A percentile compares a stretch with the other conserved stretches of the same genome.
phyloP scores from a whole-genome alignment of 1,139 yeast genomes.

The Ogataea hybrid region DNA sequence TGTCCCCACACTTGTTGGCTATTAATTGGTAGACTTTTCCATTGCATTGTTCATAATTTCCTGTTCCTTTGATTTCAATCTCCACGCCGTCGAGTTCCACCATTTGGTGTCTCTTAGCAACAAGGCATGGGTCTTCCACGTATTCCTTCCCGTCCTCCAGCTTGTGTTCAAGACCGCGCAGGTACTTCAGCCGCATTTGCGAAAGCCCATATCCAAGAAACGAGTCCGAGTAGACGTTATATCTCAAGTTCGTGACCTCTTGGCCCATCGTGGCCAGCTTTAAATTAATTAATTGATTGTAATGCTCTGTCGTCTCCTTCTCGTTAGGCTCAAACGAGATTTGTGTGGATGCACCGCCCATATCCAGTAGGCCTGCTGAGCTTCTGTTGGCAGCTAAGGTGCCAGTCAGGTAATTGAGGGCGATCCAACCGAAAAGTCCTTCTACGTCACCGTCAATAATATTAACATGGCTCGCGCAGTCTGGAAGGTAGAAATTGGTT shows the following conservation, averaged over 20 bases:
- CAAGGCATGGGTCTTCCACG: conserved; percentile 61
- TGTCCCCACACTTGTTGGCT: conserved; percentile 33
- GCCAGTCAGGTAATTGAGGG: conserved; percentile 67
- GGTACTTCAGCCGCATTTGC: conserved; percentile 58
- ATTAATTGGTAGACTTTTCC: conserved; percentile 53
- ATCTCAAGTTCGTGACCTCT: conserved; percentile 35
- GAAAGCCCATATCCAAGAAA: conserved; percentile 77
- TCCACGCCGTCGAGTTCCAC: conserved; percentile 15
- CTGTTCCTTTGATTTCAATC: conserved; percentile 45
- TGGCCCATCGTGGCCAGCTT: conserved; percentile 41
- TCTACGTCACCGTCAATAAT: conserved; percentile 76
- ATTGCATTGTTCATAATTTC: conserved; percentile 57
- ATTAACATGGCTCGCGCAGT: conserved; percentile 58
- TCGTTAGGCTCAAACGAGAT: conserved; percentile 71
- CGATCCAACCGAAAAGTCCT: conserved; percentile 82
- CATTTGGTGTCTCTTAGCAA: conserved; percentile 35
- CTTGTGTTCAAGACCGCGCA: conserved; percentile 35
- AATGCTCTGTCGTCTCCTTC: conserved; percentile 53
- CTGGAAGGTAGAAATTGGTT: conserved; percentile 57
- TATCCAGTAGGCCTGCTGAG: conserved; percentile 74
- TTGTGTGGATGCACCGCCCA: conserved; percentile 91
- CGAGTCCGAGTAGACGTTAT: conserved; percentile 64
- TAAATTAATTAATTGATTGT: conserved; percentile 52
- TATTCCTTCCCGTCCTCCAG: conserved; percentile 6
- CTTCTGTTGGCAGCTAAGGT: conserved; percentile 49